Conservation (phyloP, 2,329 filamentous ascomycete species). For the Fusarium buharicum region DNA sequence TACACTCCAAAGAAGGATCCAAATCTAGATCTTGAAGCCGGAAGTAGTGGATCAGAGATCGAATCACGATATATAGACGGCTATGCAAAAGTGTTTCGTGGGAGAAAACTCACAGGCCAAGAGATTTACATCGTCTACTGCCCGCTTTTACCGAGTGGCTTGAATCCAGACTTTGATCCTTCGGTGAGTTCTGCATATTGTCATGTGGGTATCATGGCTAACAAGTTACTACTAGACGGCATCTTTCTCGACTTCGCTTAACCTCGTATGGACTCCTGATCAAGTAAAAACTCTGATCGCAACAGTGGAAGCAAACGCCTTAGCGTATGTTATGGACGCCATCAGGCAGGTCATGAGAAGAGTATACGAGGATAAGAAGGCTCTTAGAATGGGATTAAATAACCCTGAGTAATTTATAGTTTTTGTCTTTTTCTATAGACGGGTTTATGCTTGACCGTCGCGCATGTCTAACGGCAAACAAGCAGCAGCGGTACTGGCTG, state of each 20-base stretch:
- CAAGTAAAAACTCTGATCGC: conserved; percentile 28
- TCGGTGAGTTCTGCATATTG: conserved; percentile 9
- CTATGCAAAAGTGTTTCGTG: conserved; percentile 36
- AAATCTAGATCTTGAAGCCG: fast-evolving
- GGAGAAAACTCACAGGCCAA: conserved; percentile 10
- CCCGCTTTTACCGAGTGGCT: conserved; percentile 25
- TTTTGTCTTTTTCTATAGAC: too few species aligned
- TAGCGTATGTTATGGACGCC: conserved; percentile 23
- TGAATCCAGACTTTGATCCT: conserved; percentile 23
- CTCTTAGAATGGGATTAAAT: not conserved
- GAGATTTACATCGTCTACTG: conserved; percentile 35
- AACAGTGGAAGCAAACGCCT: conserved; percentile 21
- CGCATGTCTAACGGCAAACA: too few species aligned
- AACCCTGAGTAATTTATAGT: too few species aligned
- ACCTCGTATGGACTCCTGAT: conserved; percentile 39
- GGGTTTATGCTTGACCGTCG: too few species aligned
- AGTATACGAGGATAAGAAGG: conserved; percentile 27
- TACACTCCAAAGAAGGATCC: fast-evolving
- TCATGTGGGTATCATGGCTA: fast-evolving
- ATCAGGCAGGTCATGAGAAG: conserved; percentile 27
- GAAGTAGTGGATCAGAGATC: fast-evolving
- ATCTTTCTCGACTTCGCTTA: conserved; percentile 38
- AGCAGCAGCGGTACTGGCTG: too few species aligned
- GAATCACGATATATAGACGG: conserved; percentile 5
- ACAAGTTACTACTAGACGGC: conserved; percentile 1